These are phyloP conservation scores for Pichia californica DNA, from an alignment of 805 yeast species.

Conservation along the genomic window DNA sequence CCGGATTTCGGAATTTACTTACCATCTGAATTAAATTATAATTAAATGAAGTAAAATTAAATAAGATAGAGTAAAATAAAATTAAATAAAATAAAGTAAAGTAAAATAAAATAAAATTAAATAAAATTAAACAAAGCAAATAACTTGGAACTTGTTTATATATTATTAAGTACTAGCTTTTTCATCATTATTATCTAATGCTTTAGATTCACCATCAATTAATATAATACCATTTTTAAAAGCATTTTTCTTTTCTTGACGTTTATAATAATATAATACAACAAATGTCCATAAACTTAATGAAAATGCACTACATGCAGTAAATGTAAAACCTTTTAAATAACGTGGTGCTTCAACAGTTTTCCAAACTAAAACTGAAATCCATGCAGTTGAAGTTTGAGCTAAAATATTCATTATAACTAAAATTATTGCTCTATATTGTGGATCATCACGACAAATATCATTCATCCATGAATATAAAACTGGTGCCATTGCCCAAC, in stretches of 20 bases:
- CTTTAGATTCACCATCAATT: neutral
- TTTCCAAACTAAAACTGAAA: constrained; percentile 31
- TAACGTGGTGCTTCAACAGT: constrained; percentile 55
- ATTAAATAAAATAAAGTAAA: too few species aligned
- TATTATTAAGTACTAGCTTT: too few species aligned
- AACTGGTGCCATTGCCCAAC: constrained; percentile 60
- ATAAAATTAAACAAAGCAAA: too few species aligned
- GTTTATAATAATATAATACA: neutral
- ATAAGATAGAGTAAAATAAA: too few species aligned
- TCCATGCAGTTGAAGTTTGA: constrained; percentile 31
- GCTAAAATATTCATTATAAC: constrained; percentile 51
- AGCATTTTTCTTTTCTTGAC: constrained; percentile 1
- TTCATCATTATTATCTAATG: too few species aligned
- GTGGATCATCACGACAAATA: constrained; percentile 49
- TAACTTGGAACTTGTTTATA: too few species aligned
- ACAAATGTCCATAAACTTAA: constrained; percentile 2
- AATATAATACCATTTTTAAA: neutral
- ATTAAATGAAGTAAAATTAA: too few species aligned
- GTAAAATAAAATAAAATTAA: too few species aligned
- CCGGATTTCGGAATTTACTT: too few species aligned
- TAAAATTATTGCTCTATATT: constrained; percentile 49
- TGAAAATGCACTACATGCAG: constrained; percentile 25
- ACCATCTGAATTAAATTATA: too few species aligned
- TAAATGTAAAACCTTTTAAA: constrained; percentile 47
- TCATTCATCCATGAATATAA: constrained; percentile 53